Evolutionary conservation across 148 eudicot genomes (phyloP).

Genomic region (Rhododendron ferrugineum): DNA sequence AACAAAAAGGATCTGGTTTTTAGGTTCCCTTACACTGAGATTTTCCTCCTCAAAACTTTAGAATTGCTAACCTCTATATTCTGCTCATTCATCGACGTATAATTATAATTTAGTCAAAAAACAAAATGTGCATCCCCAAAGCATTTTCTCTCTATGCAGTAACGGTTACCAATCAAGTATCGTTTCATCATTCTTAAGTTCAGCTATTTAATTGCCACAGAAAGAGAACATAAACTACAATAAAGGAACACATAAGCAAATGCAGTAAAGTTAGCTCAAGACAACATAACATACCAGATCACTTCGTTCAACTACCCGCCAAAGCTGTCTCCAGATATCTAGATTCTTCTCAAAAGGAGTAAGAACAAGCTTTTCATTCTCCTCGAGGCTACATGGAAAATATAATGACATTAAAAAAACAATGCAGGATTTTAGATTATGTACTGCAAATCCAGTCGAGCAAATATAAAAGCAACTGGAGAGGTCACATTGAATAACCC

Average conservation of each 20-base stretch:
- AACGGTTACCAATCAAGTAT: neutral
- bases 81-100: neutral
- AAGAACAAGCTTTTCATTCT: slow-evolving; percentile 87
- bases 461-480: neutral
- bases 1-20: neutral
- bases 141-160: neutral
- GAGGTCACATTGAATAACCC: neutral
- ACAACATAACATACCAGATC: slow-evolving; percentile 58
- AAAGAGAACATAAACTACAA: slow-evolving; percentile 1
- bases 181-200: neutral
- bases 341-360: slow-evolving; percentile 99
- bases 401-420: neutral
- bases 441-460: neutral
- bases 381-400: slow-evolving; percentile 67
- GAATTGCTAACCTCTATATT: neutral
- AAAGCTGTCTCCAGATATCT: slow-evolving; percentile 99
- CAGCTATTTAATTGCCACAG: neutral
- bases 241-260: neutral
- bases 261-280: neutral
- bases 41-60: neutral
- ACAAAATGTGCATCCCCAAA: neutral
- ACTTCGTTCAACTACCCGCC: slow-evolving; percentile 99
- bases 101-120: neutral
- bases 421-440: neutral
- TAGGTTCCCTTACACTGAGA: neutral